Base-by-base conservation (phyloP, 2,329 filamentous ascomycete species). In the Sphaceloma murrayae region DNA sequence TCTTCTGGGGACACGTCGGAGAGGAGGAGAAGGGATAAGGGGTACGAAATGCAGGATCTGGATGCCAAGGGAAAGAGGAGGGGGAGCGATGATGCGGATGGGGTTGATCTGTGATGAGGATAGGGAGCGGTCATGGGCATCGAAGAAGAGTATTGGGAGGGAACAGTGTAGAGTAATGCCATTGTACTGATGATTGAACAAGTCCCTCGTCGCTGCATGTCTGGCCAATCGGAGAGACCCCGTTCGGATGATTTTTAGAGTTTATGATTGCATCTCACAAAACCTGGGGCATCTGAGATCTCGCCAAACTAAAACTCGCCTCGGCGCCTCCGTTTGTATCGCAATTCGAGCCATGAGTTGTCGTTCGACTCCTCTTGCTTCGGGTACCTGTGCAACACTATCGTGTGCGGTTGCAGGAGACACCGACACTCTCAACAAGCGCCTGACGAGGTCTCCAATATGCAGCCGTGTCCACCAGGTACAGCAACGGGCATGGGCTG, bases 11-110 rank as follows among this genome's bases (percentile, higher is more conserved):
- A n/a, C n/a, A n/a, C n/a, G n/a, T n/a, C 21, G 19, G 42, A 34
- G 18, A 17, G 42, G 18, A 43, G 40, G 40, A 34, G 19, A 14
- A 56, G 51, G 48, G 54, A 51, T 39, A 56, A 54, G 74, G 69
- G 61, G 19, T 29, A 34, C 24, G 42, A 45, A 32, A 57, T 82
- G 65, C 73, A 79, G 50, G 74, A 67, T 26, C 60, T 82, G 60
- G 75, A 82, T 58, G 73, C 72, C 54, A 66, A 64, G 33, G 78
- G 78, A 34, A 78, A 69, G 67, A 73, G 66, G 63, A 64, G 62
- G 36, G 55, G 58, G n/a, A 54, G 52, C 19, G 57, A 53, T 30
- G 62, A 57, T 34, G 72, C 78, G 46, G 74, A 77, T 52, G 71
- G 75, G 54, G 77, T 81, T 36, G 47, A 21, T 49, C 51, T 44